Conservation (phyloP, 2,329 filamentous ascomycete species). For the Fusarium cyanostomum region DNA sequence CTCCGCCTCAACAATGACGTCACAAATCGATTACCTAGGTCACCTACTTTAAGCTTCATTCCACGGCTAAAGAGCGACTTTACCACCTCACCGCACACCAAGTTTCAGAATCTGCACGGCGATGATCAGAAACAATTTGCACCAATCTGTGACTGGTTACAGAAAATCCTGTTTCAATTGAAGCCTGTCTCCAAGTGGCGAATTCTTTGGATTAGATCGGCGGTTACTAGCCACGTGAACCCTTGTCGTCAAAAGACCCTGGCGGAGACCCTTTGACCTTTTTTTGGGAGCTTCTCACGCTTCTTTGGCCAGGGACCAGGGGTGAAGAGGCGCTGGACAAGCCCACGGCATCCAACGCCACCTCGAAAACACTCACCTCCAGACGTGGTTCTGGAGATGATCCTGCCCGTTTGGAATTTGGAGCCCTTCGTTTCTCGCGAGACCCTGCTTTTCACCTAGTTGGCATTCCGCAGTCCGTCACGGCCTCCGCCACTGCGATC, state of each 20-base stretch:
- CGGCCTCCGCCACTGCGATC: not conserved
- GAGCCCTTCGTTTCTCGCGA: conserved; percentile 22
- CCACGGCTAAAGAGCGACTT: conserved; percentile 4
- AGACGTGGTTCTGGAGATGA: conserved; percentile 28
- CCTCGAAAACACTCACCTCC: conserved; percentile 27
- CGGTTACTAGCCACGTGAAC: conserved; percentile 29
- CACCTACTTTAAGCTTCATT: conserved; percentile 4
- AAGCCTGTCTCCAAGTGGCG: conserved; percentile 16
- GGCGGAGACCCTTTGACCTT: conserved; percentile 24
- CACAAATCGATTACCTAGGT: not conserved
- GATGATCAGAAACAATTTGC: conserved; percentile 30
- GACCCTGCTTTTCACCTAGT: conserved; percentile 29
- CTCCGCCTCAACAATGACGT: conserved; percentile 27
- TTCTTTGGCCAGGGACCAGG: conserved; percentile 15
- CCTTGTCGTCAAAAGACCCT: conserved; percentile 23
- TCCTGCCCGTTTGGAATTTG: conserved; percentile 32
- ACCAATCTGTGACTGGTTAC: conserved; percentile 25
- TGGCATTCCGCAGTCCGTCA: conserved; percentile 15
- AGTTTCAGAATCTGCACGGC: conserved; percentile 39
- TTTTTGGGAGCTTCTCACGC: conserved; percentile 20
- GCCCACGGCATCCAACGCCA: conserved; percentile 22
- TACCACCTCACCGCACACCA: conserved; percentile 1
- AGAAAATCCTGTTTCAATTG: conserved; percentile 37
- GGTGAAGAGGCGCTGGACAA: conserved; percentile 12
- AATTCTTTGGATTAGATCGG: conserved; percentile 36